Evolutionary conservation across 1,284 basidiomycete genomes (phyloP).

Genomic region (Ceratobasidium sp.): DNA sequence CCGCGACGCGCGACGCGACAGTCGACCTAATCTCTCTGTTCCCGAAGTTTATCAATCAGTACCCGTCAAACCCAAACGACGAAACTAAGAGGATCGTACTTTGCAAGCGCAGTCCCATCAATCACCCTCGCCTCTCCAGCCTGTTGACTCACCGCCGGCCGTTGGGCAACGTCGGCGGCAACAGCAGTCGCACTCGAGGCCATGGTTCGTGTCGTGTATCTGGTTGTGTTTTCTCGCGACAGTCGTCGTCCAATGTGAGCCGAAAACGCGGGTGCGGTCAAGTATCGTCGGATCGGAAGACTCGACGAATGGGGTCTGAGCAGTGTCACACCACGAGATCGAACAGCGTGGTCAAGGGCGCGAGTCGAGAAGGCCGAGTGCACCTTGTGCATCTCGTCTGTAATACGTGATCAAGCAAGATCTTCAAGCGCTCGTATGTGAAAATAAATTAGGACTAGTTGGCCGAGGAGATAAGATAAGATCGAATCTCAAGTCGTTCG

Average conservation of each 20-base stretch:
- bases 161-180: neutral
- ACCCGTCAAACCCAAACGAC: neutral
- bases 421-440: neutral
- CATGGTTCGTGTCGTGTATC: slow-evolving; percentile 8
- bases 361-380: slow-evolving; percentile 28
- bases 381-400: slow-evolving; percentile 16
- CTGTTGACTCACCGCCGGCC: neutral
- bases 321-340: neutral
- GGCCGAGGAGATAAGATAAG: slow-evolving; percentile 37
- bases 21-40: slow-evolving; percentile 67
- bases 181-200: slow-evolving; percentile 23
- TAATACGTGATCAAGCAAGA: slow-evolving; percentile 12
- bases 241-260: slow-evolving; percentile 14
- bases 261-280: slow-evolving; percentile 22
- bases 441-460: slow-evolving; percentile 12
- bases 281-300: neutral
- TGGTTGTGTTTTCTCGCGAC: neutral
- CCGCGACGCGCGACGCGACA: slow-evolving; percentile 70
- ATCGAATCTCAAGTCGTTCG: neutral
- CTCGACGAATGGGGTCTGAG: neutral
- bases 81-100: slow-evolving; percentile 61
- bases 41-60: slow-evolving; percentile 36
- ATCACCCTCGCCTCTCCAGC: slow-evolving; percentile 63
- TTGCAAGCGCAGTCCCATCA: slow-evolving; percentile 88
- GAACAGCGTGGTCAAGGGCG: slow-evolving; percentile 32